Conservation (phyloP, 495 filamentous ascomycete species). For the Aspergillus heteromorphus region DNA sequence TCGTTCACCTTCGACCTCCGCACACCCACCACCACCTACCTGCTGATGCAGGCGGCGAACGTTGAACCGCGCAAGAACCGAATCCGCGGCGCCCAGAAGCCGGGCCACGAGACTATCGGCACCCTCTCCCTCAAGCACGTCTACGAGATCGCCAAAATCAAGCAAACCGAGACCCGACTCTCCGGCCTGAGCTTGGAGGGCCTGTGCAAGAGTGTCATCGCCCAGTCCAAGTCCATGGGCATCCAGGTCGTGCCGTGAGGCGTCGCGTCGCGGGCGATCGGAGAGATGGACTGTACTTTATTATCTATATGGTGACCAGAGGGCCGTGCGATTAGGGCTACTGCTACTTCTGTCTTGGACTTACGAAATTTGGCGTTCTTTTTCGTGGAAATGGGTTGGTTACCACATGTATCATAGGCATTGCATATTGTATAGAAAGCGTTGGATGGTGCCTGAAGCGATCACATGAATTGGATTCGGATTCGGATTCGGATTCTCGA, state of each 20-base stretch:
- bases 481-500: not conserved
- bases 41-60: slow-evolving; percentile 79
- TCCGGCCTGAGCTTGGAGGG: slow-evolving; percentile 76
- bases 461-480: slow-evolving; percentile 5
- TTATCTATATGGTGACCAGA: slow-evolving; percentile 8
- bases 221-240: slow-evolving; percentile 83
- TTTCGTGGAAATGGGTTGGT: slow-evolving; percentile 15
- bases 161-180: slow-evolving; percentile 76
- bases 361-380: slow-evolving; percentile 23
- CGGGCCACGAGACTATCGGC: slow-evolving; percentile 75
- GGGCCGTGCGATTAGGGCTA: slow-evolving; percentile 5
- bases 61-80: slow-evolving; percentile 71
- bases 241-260: slow-evolving; percentile 68
- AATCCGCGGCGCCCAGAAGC: slow-evolving; percentile 69
- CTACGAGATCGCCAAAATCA: slow-evolving; percentile 97
- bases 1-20: slow-evolving; percentile 90
- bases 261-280: not conserved
- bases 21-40: slow-evolving; percentile 84
- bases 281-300: slow-evolving; percentile 10
- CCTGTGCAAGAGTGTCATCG: slow-evolving; percentile 78
- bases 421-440: slow-evolving; percentile 22
- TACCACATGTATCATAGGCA: slow-evolving; percentile 22
- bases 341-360: slow-evolving; percentile 8
- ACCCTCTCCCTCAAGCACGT: slow-evolving; percentile 89
- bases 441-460: slow-evolving; percentile 12